A percentile compares a stretch with the other conserved stretches of the same genome.
Evolutionary conservation across 805 yeast genomes (phyloP).

Genomic region (Candida nonsorbophila): DNA sequence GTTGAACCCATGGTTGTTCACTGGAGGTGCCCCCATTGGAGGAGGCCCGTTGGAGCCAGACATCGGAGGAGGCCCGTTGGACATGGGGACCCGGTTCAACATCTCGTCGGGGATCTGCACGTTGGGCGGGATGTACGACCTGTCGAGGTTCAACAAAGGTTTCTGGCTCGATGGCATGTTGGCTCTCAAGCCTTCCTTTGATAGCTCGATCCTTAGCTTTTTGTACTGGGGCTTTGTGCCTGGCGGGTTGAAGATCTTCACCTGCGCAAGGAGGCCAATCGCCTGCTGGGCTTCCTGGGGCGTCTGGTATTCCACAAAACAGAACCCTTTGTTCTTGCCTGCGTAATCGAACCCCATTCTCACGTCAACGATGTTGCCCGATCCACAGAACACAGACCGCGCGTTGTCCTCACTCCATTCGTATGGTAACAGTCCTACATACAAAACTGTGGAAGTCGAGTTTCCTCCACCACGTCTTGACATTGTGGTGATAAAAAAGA

Average conservation of each 20-base stretch:
- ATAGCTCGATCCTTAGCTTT: slow-evolving; percentile 50
- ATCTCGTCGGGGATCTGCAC: slow-evolving; percentile 55
- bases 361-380: slow-evolving; percentile 67
- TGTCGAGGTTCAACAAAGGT: slow-evolving; percentile 38
- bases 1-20: neutral
- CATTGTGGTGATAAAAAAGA: slow-evolving; percentile 1
- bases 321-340: slow-evolving; percentile 61
- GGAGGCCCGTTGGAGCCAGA: no score
- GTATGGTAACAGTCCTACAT: slow-evolving; percentile 60
- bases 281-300: slow-evolving; percentile 53
- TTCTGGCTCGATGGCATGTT: slow-evolving; percentile 29
- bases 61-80: slow-evolving; percentile 5
- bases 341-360: slow-evolving; percentile 55
- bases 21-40: slow-evolving; percentile 2
- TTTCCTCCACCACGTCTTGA: slow-evolving; percentile 2
- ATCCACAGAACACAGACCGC: slow-evolving; percentile 61
- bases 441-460: slow-evolving; percentile 40
- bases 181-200: slow-evolving; percentile 53
- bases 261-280: slow-evolving; percentile 35
- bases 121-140: slow-evolving; percentile 48
- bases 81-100: no score
- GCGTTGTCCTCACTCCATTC: slow-evolving; percentile 66
- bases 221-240: slow-evolving; percentile 32
- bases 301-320: slow-evolving; percentile 54
- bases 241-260: slow-evolving; percentile 29